Base-by-base conservation (phyloP, 2,329 filamentous ascomycete genomes). In the Dryadomyces quercus-mongolicae region DNA sequence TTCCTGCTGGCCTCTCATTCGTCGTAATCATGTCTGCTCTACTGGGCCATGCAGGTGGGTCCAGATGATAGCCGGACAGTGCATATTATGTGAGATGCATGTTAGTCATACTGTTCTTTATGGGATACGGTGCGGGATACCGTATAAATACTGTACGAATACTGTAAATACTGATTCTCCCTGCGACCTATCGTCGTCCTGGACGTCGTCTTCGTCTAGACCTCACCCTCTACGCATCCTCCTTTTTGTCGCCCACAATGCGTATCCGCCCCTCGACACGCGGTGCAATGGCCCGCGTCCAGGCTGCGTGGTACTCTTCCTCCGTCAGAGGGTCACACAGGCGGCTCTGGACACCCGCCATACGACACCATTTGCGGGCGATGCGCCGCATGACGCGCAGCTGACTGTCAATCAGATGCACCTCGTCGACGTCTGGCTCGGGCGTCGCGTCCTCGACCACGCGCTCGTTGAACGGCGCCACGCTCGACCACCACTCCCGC, bases 211-310 rank as follows among this genome's bases (percentile, higher is more conserved):
- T n/a, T n/a, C n/a, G n/a, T n/a, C n/a, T n/a, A n/a, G n/a, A n/a
- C 25, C 25, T 31, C 25, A 4, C 8, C 25, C 25, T 31, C 25
- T 31, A 31, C 4, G 25, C 25, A 15, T n/a, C 38, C 16, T 9
- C 12, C 38, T n/a, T 47, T 31, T 31, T 31, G 25, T 31, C 42
- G 9, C 55, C 59, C 2, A 76, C 63, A 65, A 75, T 76, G 36
- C 65, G 66, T 45, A 95, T 94, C 49, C 89, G 78, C 1, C 88
- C 88, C 65, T 95, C 89, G 9, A 92, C 57, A 55, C 78, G 77
- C 1, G 90, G 90, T 54, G 84, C 81, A 66, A 95, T 91, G 1
- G 87, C 85, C 57, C 79, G 81, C 9, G 88, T 92, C 88, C 89
- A 95, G 59, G 84, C 77, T 36, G 85, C 81, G 51, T 82, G 77